Evolutionary conservation across 257 asterid species (phyloP), one percentile per base, ranked within the genome.

Genomic region (Scutellaria minor): DNA sequence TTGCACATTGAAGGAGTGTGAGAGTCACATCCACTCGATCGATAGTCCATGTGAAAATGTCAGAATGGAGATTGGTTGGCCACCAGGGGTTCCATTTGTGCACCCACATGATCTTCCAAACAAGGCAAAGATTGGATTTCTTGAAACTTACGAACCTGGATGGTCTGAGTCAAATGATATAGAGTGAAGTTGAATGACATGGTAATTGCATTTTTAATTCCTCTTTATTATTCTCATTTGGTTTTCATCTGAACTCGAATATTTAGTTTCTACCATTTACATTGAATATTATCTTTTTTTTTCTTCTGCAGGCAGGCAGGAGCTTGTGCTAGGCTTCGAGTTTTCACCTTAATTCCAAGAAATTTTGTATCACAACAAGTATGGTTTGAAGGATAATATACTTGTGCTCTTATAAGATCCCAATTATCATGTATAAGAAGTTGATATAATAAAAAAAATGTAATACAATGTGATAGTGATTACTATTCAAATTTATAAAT

Each of bases 51-150:
- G 98, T 56, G 90, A 97, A 40, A 82, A 73, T 75, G 80, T 81
- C 66, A 84, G 97, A 80, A 87, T 86, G 92, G 99, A 95, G 88
- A 92, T 95, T 54, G 99, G 98, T 64, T 95, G 98, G 99, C 99
- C 97, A 8, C 82, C 81, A 0, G 99, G 97, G 60, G 99, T 92
- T 71, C 99, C 99, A 15, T 95, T 95, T 76, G 99, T 92, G 74
- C 99, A 95, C 77, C 99, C 99, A 39, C 99, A 95, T 27, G 99
- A 95, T 85, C 97, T 92, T 84, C 98, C 98, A 9, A 95, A 95
- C 88, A 95, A 95, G 87, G 98, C 99, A 39, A 95, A 95, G 90
- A 88, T 92, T 75, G 94, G 98, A 46, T 95, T 95, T 77, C 98
- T 95, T 44, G 98, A 95, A 78, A 92, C 99, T 60, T 95, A 95